These are phyloP conservation scores for Trichomonas gallinae DNA, from an alignment of 208 protist genomes.

Conservation along the genomic window DNA sequence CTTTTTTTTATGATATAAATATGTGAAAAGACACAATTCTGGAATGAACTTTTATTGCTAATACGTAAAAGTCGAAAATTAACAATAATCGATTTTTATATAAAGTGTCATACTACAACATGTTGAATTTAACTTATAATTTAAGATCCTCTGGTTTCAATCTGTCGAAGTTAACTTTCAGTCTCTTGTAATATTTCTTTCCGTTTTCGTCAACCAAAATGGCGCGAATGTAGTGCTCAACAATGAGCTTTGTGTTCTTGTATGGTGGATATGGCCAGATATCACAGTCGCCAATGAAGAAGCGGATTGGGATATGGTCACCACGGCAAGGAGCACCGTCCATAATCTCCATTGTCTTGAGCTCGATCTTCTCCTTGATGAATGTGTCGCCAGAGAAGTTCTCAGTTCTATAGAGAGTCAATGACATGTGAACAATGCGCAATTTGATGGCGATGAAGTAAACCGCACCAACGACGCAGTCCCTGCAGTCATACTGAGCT, in stretches of 20 bases:
- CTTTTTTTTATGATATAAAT: too few species aligned
- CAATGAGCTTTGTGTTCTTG: not conserved
- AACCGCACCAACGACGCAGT: not conserved
- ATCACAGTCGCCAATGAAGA: not conserved
- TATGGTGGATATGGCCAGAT: not conserved
- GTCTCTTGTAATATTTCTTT: not conserved
- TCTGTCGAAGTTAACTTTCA: not conserved
- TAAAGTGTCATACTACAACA: too few species aligned
- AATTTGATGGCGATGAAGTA: conserved; percentile 16
- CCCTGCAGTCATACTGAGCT: not conserved
- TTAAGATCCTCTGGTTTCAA: not conserved
- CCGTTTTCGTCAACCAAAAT: not conserved
- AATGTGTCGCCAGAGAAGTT: not conserved
- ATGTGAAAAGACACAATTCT: too few species aligned
- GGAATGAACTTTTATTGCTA: too few species aligned
- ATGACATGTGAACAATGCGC: not conserved
- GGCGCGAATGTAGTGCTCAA: not conserved
- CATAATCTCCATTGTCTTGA: not conserved
- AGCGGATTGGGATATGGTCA: not conserved
- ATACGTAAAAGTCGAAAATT: too few species aligned
- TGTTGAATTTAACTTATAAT: too few species aligned
- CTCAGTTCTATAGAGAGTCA: not conserved
- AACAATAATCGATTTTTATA: too few species aligned
- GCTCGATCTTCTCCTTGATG: not conserved
- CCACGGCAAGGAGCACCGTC: not conserved